Percentiles rank a stretch among this genome's conserved stretches.
Conservation (phyloP, 2,329 filamentous ascomycete species). For the Coccinonectria pachysandricola region DNA sequence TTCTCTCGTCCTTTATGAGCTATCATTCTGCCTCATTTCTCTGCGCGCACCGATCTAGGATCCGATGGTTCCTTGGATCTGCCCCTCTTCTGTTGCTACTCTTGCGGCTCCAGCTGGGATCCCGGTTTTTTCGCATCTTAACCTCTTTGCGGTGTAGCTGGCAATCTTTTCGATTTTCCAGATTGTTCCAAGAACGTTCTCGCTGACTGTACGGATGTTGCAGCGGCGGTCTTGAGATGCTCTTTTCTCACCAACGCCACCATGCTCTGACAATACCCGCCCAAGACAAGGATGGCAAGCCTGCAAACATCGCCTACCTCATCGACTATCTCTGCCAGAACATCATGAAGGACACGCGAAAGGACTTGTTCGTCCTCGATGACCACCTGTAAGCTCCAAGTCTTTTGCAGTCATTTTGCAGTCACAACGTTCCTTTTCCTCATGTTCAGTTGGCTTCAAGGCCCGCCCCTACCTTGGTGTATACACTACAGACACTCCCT, state of each 20-base stretch:
- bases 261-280: slow-evolving; percentile 61
- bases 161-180: too few species aligned
- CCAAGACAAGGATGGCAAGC: slow-evolving; percentile 45
- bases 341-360: slow-evolving; percentile 74
- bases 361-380: slow-evolving; percentile 83
- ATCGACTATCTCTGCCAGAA: slow-evolving; percentile 70
- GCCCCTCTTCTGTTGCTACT: slow-evolving; percentile 1
- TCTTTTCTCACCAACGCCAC: slow-evolving; percentile 75
- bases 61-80: slow-evolving; percentile 1
- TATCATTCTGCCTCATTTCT: slow-evolving; percentile 11
- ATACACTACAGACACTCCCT: slow-evolving; percentile 13
- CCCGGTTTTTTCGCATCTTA: not conserved
- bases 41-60: slow-evolving; percentile 1
- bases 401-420: too few species aligned
- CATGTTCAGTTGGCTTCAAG: not conserved
- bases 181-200: slow-evolving; percentile 1
- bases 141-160: too few species aligned
- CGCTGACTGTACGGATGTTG: slow-evolving; percentile 11
- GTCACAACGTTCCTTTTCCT: slow-evolving; percentile 1
- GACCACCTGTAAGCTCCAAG: slow-evolving; percentile 66
- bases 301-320: slow-evolving; percentile 63
- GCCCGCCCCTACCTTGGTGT: not conserved
- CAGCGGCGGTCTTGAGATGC: slow-evolving; percentile 86
- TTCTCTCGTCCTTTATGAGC: slow-evolving; percentile 13
- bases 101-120: not conserved